Base-by-base conservation (phyloP, 2,329 filamentous ascomycete species). In the Xylaria sp. region DNA sequence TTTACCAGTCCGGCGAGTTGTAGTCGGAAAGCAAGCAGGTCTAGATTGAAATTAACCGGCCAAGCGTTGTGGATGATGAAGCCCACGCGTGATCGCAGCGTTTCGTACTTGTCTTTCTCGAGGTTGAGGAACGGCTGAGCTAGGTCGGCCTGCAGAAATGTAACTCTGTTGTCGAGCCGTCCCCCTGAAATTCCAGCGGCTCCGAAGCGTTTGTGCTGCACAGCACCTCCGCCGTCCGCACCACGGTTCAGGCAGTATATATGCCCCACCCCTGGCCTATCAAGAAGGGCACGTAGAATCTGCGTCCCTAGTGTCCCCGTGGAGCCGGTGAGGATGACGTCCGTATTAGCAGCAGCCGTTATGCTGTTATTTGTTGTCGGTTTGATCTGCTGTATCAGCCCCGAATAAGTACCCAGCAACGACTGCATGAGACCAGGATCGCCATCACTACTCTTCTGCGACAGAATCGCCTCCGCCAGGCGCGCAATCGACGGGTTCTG, bases 171-270 rank as follows among this genome's bases (percentile, higher is more conserved):
- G 3, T 61, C 58, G 8, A 70, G 55, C 2, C n/a, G 33, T 5
- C 31, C 40, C 1, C 33, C 42, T 2, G 53, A 4, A 1, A 70
- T 40, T 0, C 53, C 56, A 2, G 51, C 49, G 15, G 49, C 55
- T 1, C 25, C 33, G 35, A 70, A 67, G 11, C 65, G 52, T 1
- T 45, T 40, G 23, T 1, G 0, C 28, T 70, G 67, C 2, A 47
- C 58, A 2, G 37, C 33, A 1, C 57, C 38, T 0, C 69, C 69
- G 35, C 68, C 69, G 37, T 71, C 65, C 4, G 54, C 3, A 19
- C 60, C 47, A 2, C 73, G 69, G 61, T 72, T 74, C 3, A 75
- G 57, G 43, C 74, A 76, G 57, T 68, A 72, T 11, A 74, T 51
- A 23, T 71, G 67, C 2, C 65, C 67, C 12, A 73, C 59, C 0